A percentile compares a stretch with the other conserved stretches of the same genome.
These are phyloP conservation scores for Cercospora zeae-maydis DNA, from an alignment of 2,329 filamentous ascomycete genomes.

Conservation along the genomic window DNA sequence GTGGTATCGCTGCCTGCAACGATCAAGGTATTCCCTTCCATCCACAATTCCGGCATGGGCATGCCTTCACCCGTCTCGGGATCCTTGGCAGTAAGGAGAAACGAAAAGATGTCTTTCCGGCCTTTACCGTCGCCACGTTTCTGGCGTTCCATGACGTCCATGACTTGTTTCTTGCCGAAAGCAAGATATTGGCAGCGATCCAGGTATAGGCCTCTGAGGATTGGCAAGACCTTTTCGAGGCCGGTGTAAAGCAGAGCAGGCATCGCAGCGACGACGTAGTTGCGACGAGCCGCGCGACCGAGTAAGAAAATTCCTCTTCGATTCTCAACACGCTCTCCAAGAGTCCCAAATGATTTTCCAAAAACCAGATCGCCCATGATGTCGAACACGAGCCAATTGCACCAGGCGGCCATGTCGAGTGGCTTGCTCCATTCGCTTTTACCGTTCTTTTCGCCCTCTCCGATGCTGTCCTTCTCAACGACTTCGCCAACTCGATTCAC, in stretches of 20 bases:
- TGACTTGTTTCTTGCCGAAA: conserved; percentile 30
- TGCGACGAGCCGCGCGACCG: conserved; percentile 44
- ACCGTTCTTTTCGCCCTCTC: conserved; percentile 10
- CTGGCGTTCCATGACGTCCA: conserved; percentile 28
- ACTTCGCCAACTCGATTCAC: conserved; percentile 16
- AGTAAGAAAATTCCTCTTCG: conserved; percentile 43
- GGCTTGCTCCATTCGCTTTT: conserved; percentile 22
- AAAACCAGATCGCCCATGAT: conserved; percentile 51
- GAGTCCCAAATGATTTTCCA: conserved; percentile 34
- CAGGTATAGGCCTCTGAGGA: conserved; percentile 25
- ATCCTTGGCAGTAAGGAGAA: conserved; percentile 28
- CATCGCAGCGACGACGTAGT: conserved; percentile 40
- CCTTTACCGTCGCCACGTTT: conserved; percentile 22
- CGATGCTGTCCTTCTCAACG: conserved; percentile 2
- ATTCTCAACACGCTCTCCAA: conserved; percentile 26
- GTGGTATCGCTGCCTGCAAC: conserved; percentile 48
- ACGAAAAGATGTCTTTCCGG: conserved; percentile 30
- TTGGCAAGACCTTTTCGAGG: conserved; percentile 25
- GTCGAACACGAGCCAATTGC: conserved; percentile 48
- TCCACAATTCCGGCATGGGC: conserved; percentile 44
- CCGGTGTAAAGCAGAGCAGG: conserved; percentile 27
- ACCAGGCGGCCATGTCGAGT: conserved; percentile 27
- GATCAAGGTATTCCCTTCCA: conserved; percentile 50
- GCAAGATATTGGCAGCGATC: conserved; percentile 31
- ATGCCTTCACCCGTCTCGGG: conserved; percentile 42